Evolutionary conservation across 2,329 filamentous ascomycete genomes (phyloP), one percentile per base, ranked within the genome.

Genomic region (Exophiala spinifera): DNA sequence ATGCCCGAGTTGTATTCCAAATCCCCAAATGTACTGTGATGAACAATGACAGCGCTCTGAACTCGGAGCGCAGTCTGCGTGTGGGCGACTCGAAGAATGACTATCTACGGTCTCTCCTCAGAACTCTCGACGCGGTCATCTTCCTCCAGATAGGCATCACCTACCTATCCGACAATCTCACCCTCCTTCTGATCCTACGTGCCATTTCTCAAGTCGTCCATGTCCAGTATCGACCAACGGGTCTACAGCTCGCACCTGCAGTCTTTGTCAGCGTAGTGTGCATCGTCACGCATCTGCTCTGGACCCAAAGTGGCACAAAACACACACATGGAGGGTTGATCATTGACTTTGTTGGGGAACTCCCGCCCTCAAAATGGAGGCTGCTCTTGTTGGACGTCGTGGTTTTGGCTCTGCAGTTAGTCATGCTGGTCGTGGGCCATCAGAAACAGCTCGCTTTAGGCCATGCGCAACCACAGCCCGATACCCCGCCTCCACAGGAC

Each of bases 261-360:
- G 67, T 83, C 43, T 71, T 72, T 49, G 75, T 74, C 55, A 85
- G 84, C 63, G 55, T 78, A 15, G 64, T 82, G 45, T 84, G 80
- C 69, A 75, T 83, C 57, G 53, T 82, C 19, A 71, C 81, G 28
- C 83, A 85, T 64, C 66, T 79, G 40, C 77, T 85, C 63, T 73
- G 76, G 56, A 73, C 73, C 15, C 71, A 78, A 37, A 74, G 83
- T 4, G 68, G 77, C 52, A 73, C 72, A n/a, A 56, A 55, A 33
- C 77, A 76, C 4, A 79, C 85, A 11, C 81, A 85, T 64, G 83
- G 83, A 4, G 81, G 83, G 2, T 61, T 85, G 46, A 75, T 83
- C 61, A 82, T 86, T 63, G 83, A 86, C 67, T 85, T 86, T 63
- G 79, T 86, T 49, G 83, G 83, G 14, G 80, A 85, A 66, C 74